Conservation (phyloP, 2,329 filamentous ascomycete species). For the Fusarium temperatum region DNA sequence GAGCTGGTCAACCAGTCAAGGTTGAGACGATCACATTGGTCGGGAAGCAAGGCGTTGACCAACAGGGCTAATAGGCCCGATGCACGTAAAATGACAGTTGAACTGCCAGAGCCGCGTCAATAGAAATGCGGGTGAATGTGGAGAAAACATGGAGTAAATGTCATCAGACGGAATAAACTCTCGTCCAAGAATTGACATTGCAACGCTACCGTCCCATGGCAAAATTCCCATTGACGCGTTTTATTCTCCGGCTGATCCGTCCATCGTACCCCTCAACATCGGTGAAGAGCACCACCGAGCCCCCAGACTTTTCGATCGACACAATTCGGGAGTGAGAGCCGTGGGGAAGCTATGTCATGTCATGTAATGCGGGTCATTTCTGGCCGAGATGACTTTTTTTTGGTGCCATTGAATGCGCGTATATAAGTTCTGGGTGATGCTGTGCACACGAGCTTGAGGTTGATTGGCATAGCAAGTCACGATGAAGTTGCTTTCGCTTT, state of each 20-base stretch:
- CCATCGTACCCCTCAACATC: conserved; percentile 27
- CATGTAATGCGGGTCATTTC: conserved; percentile 8
- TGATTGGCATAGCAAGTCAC: background rate
- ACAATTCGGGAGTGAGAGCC: conserved; percentile 6
- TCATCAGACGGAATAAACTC: conserved; percentile 1
- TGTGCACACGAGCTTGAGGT: background rate
- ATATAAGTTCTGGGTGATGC: conserved; percentile 3
- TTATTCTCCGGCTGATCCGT: conserved; percentile 10
- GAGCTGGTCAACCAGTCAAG: background rate
- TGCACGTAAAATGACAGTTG: conserved; percentile 7
- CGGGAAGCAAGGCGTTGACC: background rate
- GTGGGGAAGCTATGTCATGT: conserved; percentile 2
- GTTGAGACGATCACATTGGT: background rate
- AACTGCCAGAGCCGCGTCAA: conserved; percentile 27
- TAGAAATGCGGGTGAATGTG: conserved; percentile 26
- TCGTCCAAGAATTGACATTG: conserved; percentile 1
- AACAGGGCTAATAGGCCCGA: conserved; percentile 14
- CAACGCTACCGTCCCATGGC: conserved; percentile 4
- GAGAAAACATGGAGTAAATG: conserved; percentile 10
- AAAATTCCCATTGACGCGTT: conserved; percentile 34
- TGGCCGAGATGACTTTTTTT: background rate
- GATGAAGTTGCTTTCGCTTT: conserved; percentile 28
- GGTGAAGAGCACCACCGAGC: conserved; percentile 22
- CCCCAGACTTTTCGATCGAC: conserved; percentile 9
- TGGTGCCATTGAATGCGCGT: background rate